phyloP scores from a whole-genome alignment of 371 early-diverging fungal genomes.

The Saksenaea oblongispora region DNA sequence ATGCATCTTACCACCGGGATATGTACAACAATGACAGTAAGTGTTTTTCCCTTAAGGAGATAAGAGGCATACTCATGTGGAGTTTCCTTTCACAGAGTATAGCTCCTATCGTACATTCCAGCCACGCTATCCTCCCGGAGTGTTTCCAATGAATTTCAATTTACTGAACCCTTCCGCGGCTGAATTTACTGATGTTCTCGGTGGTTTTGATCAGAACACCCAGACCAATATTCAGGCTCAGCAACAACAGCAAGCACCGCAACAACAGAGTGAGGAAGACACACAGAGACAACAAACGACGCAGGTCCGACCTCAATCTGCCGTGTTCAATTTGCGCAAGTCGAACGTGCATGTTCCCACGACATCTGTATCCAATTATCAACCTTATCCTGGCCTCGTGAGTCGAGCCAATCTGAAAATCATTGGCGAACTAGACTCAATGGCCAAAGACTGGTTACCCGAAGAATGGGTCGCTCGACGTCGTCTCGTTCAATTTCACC shows the following conservation, averaged over 20 bases:
- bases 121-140: conserved; percentile 3
- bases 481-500: conserved; percentile 74
- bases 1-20: conserved; percentile 6
- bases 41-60: neutral
- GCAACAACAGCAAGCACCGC: neutral
- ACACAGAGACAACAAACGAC: neutral
- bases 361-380: conserved; percentile 31
- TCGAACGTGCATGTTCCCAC: conserved; percentile 5
- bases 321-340: conserved; percentile 3
- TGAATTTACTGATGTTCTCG: conserved; percentile 1
- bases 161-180: neutral
- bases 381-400: conserved; percentile 54
- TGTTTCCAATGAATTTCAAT: neutral
- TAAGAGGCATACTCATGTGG: neutral
- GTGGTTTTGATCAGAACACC: neutral
- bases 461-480: conserved; percentile 64
- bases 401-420: conserved; percentile 68
- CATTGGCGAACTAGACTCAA: conserved; percentile 59
- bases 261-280: neutral
- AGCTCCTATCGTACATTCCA: conserved; percentile 1
- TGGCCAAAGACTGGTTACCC: conserved; percentile 51
- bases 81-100: neutral
- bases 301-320: conserved; percentile 3
- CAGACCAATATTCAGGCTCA: conserved; percentile 1
- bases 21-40: conserved; percentile 6